Base-by-base conservation (phyloP, 1,284 basidiomycete genomes). In the Ganoderma lucidum region DNA sequence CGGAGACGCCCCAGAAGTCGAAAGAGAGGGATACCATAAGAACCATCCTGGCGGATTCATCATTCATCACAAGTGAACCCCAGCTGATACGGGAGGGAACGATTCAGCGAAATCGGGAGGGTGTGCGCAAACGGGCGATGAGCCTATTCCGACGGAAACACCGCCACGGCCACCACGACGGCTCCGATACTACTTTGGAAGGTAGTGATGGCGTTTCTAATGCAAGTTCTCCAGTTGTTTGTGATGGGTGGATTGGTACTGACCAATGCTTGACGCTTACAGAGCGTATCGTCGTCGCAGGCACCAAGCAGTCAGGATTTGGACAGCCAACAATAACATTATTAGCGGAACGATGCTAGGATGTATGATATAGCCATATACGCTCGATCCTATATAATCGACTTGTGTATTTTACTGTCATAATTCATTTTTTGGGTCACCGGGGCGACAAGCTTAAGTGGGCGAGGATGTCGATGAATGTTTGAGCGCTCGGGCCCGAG, bases 81-180 rank as follows among this genome's bases (percentile, higher is more conserved):
- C 75, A 75, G 67, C 58, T 67, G 32, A 64, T 74, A 45, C 59
- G 60, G 3, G 71, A 73, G 28, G 63, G 64, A 66, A 60, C 66
- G 28, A 70, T 70, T 61, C 56, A 70, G 14, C 59, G 64, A 59
- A 70, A 66, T 45, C 68, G 48, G n/a, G 66, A 60, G 28, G 67
- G 64, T 5, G 55, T 70, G 69, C 73, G 72, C 17, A 70, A 75
- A 15, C 78, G 84, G 60, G 78, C 85, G 66, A 78, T 83, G 65
- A 85, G 83, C 66, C 73, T 86, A 3, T 86, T 86, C 74, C 79
- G 75, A 68, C 78, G 82, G 19, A 73, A 74, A 28, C 73, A 71
- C 48, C 68, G 53, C 17, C 63, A 64, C 23, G 53, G 63, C 12
- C 48, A 53, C 23, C 28, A 69, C 32, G 70, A 68, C 42, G 66